Percentiles rank a stretch among this genome's conserved stretches.
These are phyloP conservation scores for Glycyrrhiza uralensis DNA, from an alignment of 306 rosid genomes.

Conservation along the genomic window DNA sequence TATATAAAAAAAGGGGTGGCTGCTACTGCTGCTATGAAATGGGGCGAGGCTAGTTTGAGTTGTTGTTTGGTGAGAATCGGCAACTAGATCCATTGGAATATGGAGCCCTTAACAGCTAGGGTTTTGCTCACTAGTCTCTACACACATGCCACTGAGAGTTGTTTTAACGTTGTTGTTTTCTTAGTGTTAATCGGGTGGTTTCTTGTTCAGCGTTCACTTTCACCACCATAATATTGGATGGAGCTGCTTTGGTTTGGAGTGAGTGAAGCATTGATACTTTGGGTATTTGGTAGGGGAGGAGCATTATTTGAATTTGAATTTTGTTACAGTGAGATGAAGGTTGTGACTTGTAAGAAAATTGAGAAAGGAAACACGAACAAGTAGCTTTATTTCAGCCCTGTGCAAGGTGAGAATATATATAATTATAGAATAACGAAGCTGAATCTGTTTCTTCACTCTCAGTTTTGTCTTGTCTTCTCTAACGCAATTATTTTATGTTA, in stretches of 20 bases:
- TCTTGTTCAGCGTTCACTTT: no score
- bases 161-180: no score
- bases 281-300: conserved; percentile 18
- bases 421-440: not conserved
- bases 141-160: not conserved
- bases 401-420: conserved; percentile 10
- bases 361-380: not conserved
- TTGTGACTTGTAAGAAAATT: not conserved
- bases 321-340: not conserved
- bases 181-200: no score
- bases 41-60: not conserved
- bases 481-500: not conserved
- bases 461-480: not conserved
- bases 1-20: not conserved
- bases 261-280: not conserved
- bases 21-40: not conserved
- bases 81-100: conserved; percentile 22
- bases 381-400: conserved; percentile 22
- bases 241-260: no score
- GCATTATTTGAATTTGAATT: not conserved
- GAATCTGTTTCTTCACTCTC: not conserved
- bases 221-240: no score
- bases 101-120: conserved; percentile 24
- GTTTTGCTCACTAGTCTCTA: conserved; percentile 38
- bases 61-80: not conserved